Conservation (phyloP, 2,329 filamentous ascomycete species). For the Alternaria dauci region DNA sequence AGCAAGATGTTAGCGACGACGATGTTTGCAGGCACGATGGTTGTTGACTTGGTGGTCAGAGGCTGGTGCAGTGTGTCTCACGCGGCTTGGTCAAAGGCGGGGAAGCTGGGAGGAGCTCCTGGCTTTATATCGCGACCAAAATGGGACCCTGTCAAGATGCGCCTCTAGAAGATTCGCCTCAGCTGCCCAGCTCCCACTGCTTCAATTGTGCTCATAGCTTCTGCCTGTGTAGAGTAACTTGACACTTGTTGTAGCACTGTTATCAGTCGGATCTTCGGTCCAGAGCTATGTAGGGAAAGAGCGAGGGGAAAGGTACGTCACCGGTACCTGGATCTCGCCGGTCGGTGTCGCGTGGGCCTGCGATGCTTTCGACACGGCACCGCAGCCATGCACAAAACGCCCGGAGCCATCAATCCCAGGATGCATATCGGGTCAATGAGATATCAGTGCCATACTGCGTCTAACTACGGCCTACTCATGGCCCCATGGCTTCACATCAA, state of each 20-base stretch:
- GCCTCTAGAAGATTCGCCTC: constrained; percentile 22
- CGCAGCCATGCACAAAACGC: neutral
- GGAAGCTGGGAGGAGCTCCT: constrained; percentile 23
- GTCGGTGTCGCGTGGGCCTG: constrained; percentile 14
- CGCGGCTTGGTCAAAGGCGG: constrained; percentile 26
- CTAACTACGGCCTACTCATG: neutral
- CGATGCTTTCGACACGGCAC: neutral
- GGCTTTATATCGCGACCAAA: constrained; percentile 20
- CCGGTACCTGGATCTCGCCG: constrained; percentile 22
- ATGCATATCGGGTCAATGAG: neutral
- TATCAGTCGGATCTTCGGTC: constrained; percentile 16
- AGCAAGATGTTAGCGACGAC: constrained; percentile 6
- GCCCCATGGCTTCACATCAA: neutral
- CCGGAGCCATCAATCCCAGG: neutral
- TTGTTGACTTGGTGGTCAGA: constrained; percentile 26
- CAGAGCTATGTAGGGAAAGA: constrained; percentile 9
- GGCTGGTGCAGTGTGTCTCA: constrained; percentile 22
- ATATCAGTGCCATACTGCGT: neutral
- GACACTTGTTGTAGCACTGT: neutral
- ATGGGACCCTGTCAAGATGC: constrained; percentile 10
- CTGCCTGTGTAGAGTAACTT: neutral
- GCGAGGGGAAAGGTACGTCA: constrained; percentile 20
- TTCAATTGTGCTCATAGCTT: constrained; percentile 6
- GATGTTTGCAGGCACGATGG: constrained; percentile 6
- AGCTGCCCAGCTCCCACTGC: constrained; percentile 9